Conservation (phyloP, 345 rosid species). For the Balakata baccata region DNA sequence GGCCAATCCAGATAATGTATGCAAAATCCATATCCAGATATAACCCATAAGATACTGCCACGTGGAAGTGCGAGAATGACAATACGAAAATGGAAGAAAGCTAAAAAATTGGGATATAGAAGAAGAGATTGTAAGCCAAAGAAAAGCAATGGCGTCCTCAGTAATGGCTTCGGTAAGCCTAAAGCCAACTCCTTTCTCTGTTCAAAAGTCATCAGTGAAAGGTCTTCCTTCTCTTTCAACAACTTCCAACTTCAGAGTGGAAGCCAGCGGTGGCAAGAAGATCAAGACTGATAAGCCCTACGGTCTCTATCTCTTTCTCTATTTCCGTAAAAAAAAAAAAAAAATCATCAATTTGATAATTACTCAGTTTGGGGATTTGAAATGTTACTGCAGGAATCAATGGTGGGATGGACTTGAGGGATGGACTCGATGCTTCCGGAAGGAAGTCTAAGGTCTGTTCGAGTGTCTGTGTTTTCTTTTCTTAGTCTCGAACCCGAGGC, state of each 20-base stretch:
- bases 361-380: background rate
- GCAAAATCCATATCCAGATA: slow-evolving; percentile 18
- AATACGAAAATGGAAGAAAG: too few relatives aligned
- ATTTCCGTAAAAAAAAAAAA: too few relatives aligned
- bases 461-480: too few relatives aligned
- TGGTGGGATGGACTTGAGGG: slow-evolving; percentile 81
- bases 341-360: too few relatives aligned
- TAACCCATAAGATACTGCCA: slow-evolving; percentile 30
- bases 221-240: slow-evolving; percentile 67
- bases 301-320: slow-evolving; percentile 54
- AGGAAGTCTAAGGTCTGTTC: slow-evolving; percentile 60
- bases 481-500: too few relatives aligned
- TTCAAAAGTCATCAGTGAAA: slow-evolving; percentile 43
- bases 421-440: slow-evolving; percentile 80
- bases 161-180: slow-evolving; percentile 60
- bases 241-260: slow-evolving; percentile 49
- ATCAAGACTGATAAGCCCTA: slow-evolving; percentile 79
- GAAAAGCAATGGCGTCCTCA: slow-evolving; percentile 51
- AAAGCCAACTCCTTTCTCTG: slow-evolving; percentile 44
- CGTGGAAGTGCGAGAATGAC: slow-evolving; percentile 32
- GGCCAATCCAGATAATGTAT: slow-evolving; percentile 31
- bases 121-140: background rate
- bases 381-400: slow-evolving; percentile 38
- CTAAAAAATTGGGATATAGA: background rate
- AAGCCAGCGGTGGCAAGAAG: slow-evolving; percentile 56